Percentiles rank a stretch among this genome's conserved stretches.
Evolutionary conservation across 2,329 filamentous ascomycete genomes (phyloP).

Genomic region (Fusarium sp.): DNA sequence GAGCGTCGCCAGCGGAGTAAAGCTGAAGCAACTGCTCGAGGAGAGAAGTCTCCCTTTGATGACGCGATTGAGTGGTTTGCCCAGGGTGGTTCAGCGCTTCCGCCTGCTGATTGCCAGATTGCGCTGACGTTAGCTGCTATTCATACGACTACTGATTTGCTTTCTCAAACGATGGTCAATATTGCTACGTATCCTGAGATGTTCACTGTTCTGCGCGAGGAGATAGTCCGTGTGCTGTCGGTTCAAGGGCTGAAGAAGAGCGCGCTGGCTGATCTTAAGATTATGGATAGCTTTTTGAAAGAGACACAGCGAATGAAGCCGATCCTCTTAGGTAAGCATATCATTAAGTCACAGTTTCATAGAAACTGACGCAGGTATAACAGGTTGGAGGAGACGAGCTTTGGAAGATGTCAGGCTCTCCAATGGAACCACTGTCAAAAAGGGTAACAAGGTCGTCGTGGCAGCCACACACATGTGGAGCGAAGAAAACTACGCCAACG

Average conservation of each 20-base stretch:
- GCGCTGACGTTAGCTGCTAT: constrained; percentile 61
- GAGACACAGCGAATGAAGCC: constrained; percentile 62
- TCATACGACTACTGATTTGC: constrained; percentile 61
- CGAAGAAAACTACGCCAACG: background rate
- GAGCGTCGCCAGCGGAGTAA: constrained; percentile 50
- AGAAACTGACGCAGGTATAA: accelerated
- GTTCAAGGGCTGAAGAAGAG: constrained; percentile 57
- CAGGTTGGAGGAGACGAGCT: background rate
- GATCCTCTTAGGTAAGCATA: constrained; percentile 50
- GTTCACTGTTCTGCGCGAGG: constrained; percentile 57
- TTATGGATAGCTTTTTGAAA: constrained; percentile 63
- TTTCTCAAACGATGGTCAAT: constrained; percentile 30
- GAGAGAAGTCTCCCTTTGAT: background rate
- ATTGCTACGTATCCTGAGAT: constrained; percentile 56
- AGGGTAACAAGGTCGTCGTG: background rate
- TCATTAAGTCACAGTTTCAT: accelerated
- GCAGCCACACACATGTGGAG: background rate
- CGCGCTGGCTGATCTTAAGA: constrained; percentile 57
- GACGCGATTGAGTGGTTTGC: constrained; percentile 69
- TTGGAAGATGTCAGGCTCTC: background rate
- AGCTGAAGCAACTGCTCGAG: background rate
- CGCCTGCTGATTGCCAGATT: constrained; percentile 32
- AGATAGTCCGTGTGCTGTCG: constrained; percentile 45
- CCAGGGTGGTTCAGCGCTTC: constrained; percentile 51
- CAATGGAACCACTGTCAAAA: constrained; percentile 2